Evolutionary conservation across 2,329 filamentous ascomycete genomes (phyloP).

Genomic region (Xylaria digitata): DNA sequence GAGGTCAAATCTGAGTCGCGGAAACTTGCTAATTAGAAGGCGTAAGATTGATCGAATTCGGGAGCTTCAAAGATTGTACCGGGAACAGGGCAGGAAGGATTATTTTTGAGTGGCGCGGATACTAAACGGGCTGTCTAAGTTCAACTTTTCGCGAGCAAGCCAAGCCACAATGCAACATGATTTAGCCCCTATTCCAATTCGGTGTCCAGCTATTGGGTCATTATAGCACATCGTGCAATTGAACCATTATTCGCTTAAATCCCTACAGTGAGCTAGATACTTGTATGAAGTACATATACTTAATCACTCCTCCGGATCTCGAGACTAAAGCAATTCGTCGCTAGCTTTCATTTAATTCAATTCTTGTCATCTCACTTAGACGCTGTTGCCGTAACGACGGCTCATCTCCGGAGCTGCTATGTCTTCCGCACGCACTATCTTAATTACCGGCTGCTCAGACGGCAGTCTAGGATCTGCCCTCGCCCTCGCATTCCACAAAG

Average conservation of each 20-base stretch:
- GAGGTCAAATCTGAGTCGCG: too few relatives aligned
- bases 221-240: background rate
- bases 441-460: conserved; percentile 14
- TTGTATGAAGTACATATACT: conserved; percentile 2
- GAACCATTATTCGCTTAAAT: background rate
- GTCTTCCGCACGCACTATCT: conserved; percentile 1
- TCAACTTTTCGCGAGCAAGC: conserved; percentile 14
- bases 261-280: too few relatives aligned
- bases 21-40: too few relatives aligned
- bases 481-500: conserved; percentile 10
- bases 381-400: background rate
- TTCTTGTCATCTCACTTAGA: background rate
- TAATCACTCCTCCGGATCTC: background rate
- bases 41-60: too few relatives aligned
- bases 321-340: background rate
- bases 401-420: background rate
- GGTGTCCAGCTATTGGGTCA: background rate
- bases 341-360: background rate
- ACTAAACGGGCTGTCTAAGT: conserved; percentile 1
- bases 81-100: too few relatives aligned
- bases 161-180: conserved; percentile 1
- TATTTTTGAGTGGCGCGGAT: background rate
- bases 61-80: too few relatives aligned
- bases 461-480: conserved; percentile 15
- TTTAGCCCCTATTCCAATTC: conserved; percentile 3